Evolutionary conservation across 495 filamentous ascomycete species (phyloP).

Genomic region (Jackrogersella minutella): DNA sequence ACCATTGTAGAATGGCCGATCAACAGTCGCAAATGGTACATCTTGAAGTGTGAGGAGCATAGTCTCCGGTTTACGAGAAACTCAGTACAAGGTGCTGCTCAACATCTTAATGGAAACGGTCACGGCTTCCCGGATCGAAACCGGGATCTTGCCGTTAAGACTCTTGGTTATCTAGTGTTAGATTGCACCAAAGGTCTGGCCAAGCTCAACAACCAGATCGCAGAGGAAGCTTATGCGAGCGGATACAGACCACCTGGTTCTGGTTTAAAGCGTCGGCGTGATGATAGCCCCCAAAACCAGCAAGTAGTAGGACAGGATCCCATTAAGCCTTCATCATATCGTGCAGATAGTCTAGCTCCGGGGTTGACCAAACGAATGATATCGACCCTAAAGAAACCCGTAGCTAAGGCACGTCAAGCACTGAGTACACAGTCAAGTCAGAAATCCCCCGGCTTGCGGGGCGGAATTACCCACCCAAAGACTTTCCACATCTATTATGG

Average conservation of each 20-base stretch:
- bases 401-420: not conserved
- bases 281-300: not conserved
- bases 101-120: conserved; percentile 48
- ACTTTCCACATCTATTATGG: conserved; percentile 47
- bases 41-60: conserved; percentile 56
- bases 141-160: conserved; percentile 40
- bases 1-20: conserved; percentile 52
- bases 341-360: not conserved
- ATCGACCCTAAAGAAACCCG: not conserved
- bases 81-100: conserved; percentile 52
- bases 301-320: not conserved
- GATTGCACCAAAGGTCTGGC: conserved; percentile 43
- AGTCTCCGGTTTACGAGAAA: conserved; percentile 51
- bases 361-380: not conserved
- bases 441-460: not conserved
- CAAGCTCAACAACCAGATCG: conserved; percentile 46
- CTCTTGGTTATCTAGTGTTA: conserved; percentile 48
- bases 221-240: conserved; percentile 37
- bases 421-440: not conserved
- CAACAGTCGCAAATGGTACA: conserved; percentile 45
- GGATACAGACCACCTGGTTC: conserved; percentile 47
- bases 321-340: not conserved
- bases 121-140: conserved; percentile 50
- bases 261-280: conserved; percentile 24
- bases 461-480: conserved; percentile 34